Conservation (phyloP, 2,329 filamentous ascomycete genomes). For the Nothopassalora personata region DNA sequence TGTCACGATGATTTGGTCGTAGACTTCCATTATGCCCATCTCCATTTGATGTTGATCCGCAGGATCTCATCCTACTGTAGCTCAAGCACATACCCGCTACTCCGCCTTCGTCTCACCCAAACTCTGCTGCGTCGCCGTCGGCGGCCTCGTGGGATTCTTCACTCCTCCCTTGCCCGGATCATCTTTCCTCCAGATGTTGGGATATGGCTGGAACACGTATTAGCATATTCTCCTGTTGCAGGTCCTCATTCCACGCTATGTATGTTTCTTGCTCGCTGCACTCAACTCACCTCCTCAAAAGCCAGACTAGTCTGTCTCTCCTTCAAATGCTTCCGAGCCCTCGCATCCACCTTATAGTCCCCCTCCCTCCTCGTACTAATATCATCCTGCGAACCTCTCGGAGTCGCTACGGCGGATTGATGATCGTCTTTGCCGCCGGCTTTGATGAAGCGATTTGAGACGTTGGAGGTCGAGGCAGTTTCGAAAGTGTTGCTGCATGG, state of each 20-base stretch:
- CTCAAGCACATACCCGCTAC: background rate
- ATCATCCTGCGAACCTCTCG: background rate
- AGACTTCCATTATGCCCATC: no score
- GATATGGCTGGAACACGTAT: background rate
- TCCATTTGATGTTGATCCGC: no score
- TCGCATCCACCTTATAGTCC: background rate
- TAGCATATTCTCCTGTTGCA: no score
- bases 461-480: background rate
- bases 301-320: background rate
- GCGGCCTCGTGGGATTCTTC: background rate
- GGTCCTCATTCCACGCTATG: no score
- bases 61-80: no score
- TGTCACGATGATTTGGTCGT: no score
- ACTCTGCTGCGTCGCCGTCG: background rate
- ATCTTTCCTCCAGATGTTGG: background rate
- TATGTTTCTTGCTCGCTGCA: no score
- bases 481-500: conserved; percentile 1
- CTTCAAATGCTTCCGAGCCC: background rate
- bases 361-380: background rate
- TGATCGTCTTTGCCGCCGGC: conserved; percentile 1
- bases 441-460: conserved; percentile 1
- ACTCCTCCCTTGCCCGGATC: background rate
- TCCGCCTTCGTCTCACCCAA: background rate
- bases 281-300: background rate
- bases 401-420: background rate